Base-by-base conservation (phyloP, 2,329 filamentous ascomycete genomes). In the Colletotrichum trifolii region DNA sequence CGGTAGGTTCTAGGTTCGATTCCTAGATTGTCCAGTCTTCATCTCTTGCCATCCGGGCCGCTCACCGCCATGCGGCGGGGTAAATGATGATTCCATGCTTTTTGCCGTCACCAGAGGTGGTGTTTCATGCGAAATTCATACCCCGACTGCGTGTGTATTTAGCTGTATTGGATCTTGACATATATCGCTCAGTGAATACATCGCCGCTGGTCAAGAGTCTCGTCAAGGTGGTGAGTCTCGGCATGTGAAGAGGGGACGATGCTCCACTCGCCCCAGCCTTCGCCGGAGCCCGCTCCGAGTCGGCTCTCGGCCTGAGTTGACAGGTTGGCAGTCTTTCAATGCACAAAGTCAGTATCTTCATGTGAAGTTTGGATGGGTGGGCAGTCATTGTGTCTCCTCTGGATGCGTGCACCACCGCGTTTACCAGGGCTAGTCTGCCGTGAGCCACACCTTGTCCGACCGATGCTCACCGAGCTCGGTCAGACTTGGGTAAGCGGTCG, bases 201-300 rank as follows among this genome's bases (percentile, higher is more conserved):
- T 25, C 3, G 25, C 25, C 25, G 4, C 4, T 25, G 25, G 25
- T 25, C 25, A 25, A 3, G 25, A 25, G 25, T 25, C 25, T 25
- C 25, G 3, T 25, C 25, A 25, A 25, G 4, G 3, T 25, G 25
- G 25, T 50, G 3, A 6, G 33, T 4, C 25, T 36, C 39, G 46
- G 46, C 54, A 35, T 15, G 6, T 12, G 17, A 25, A n/a, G 34
- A 15, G 9, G 43, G 43, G 9, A 9, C 38, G 25, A 9, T 46
- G 42, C 46, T 50, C 38, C 55, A 50, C 46, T 10, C 7, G 12
- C 55, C 45, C 25, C 55, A 45, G 25, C 33, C n/a, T 50, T 43
- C 46, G 55, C 55, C 55, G 55, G 55, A 58, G 55, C 55, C n/a
- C 25, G 46, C 46, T 58, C 55, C 55, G 55, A 39, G 25, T 35